Percentiles rank a stretch among this genome's conserved stretches.
These are phyloP conservation scores for Alliaria petiolata DNA, from an alignment of 345 rosid species.

Conservation along the genomic window DNA sequence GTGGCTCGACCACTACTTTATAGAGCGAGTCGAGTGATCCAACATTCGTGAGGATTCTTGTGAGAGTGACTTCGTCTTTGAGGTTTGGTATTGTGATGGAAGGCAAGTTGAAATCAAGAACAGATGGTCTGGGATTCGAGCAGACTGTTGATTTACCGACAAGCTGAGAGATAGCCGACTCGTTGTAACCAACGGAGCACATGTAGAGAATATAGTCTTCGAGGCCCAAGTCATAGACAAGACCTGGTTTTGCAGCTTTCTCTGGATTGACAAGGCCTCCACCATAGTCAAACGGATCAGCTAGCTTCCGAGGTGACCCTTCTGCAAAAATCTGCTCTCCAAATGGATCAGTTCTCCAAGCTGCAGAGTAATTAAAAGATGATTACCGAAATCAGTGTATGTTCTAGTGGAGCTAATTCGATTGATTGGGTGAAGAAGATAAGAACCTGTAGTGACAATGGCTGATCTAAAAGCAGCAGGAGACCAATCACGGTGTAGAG, in stretches of 20 bases:
- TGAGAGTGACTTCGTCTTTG: conserved; percentile 5
- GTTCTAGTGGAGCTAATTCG: background rate
- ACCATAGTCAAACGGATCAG: conserved; percentile 49
- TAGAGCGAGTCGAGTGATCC: conserved; percentile 33
- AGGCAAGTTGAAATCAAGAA: conserved; percentile 41
- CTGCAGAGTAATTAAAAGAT: conserved; percentile 1
- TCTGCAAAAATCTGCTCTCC: conserved; percentile 42
- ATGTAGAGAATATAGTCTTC: conserved; percentile 43
- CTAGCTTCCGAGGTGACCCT: conserved; percentile 26
- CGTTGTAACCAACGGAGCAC: conserved; percentile 41
- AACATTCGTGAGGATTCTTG: conserved; percentile 43
- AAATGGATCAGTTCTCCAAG: conserved; percentile 33
- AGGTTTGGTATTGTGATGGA: conserved; percentile 34
- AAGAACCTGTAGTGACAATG: conserved; percentile 41
- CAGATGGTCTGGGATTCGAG: conserved; percentile 1
- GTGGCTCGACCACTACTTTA: conserved; percentile 19
- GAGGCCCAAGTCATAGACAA: conserved; percentile 46
- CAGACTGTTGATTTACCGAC: conserved; percentile 34
- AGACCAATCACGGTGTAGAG: conserved; percentile 35
- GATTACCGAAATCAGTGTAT: background rate
- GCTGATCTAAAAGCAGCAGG: conserved; percentile 43
- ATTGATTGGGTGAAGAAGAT: too few relatives aligned
- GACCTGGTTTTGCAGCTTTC: conserved; percentile 46
- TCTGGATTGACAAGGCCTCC: conserved; percentile 56
- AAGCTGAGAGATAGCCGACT: conserved; percentile 43